Conservation (phyloP, 2,329 filamentous ascomycete species). For the Phialophora chinensis region DNA sequence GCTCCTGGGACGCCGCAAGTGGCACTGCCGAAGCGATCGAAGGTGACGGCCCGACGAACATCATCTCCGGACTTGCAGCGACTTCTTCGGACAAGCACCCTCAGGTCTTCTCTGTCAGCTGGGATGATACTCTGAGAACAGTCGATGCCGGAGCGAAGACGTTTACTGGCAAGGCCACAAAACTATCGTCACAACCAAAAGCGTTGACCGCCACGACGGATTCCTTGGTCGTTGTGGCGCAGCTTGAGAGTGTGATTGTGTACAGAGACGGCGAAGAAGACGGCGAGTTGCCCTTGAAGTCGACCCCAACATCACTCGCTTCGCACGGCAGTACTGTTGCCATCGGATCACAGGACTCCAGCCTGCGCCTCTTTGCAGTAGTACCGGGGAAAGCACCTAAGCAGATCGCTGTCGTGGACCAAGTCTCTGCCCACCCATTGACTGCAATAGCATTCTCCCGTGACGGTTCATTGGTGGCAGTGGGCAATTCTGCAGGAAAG, state of each 20-base stretch:
- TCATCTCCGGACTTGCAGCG: constrained; percentile 76
- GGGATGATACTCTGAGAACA: constrained; percentile 88
- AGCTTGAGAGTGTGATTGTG: constrained; percentile 64
- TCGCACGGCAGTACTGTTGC: constrained; percentile 72
- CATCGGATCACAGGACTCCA: constrained; percentile 75
- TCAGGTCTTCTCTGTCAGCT: constrained; percentile 83
- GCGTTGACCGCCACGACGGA: constrained; percentile 66
- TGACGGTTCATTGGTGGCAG: constrained; percentile 77
- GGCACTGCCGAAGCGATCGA: constrained; percentile 75
- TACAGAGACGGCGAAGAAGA: constrained; percentile 62
- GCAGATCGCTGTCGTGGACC: constrained; percentile 61
- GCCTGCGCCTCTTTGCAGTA: constrained; percentile 74
- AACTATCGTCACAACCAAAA: constrained; percentile 81
- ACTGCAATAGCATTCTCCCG: constrained; percentile 83
- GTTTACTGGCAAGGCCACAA: constrained; percentile 71
- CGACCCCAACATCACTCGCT: constrained; percentile 73
- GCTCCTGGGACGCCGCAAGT: constrained; percentile 77
- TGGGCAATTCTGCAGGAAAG: constrained; percentile 83
- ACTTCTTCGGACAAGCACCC: constrained; percentile 49
- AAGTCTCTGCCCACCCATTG: constrained; percentile 72
- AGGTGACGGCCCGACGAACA: constrained; percentile 82
- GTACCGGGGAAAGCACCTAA: constrained; percentile 61
- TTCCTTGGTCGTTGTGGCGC: constrained; percentile 63
- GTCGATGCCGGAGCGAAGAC: constrained; percentile 76
- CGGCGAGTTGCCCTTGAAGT: constrained; percentile 66